Base-by-base conservation (phyloP, 2,329 filamentous ascomycete species). In the Trichoderma arundinaceum region DNA sequence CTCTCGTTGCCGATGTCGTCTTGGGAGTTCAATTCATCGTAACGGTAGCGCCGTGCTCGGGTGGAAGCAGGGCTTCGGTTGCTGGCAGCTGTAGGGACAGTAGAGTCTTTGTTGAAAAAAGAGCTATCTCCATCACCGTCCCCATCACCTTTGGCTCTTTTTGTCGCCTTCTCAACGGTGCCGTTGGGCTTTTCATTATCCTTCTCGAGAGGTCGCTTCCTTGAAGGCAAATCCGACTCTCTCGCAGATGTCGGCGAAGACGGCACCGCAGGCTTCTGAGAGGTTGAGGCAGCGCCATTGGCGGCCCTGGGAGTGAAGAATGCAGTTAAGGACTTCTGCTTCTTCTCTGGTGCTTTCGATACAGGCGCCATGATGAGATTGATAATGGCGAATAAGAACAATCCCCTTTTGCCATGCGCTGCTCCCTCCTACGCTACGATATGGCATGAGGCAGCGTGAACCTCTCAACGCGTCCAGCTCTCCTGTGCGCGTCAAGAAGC, bases 291-390 rank as follows among this genome's bases (percentile, higher is more conserved):
- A 28, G 80, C 71, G 65, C 79, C 81, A 75, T 84, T 84, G 73
- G 79, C 75, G 12, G 85, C 79, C 69, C 85, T 89, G 13, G 87
- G 87, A 0, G 88, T 86, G 75, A 96, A 96, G 79, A 96, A 96
- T 74, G 88, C 94, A 3, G 92, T 95, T 68, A 97, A 89, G 0
- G 92, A 92, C 70, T 90, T 86, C 74, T 97, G 92, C 72, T 90
- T 91, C 77, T 90, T 91, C 63, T 76, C 79, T 33, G 78, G 71
- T 0, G 79, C 70, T 59, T 81, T 81, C 1, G 81, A 66, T 46
- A 71, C 62, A 9, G 77, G 76, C 19, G 77, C 71, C 77, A 79
- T 79, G 39, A 9, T 57, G 43, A 7, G 7, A 44, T 33, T 51
- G 63, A 39, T 8, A 33, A 33, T 51, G 46, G 41, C 39, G 28